phyloP scores from a whole-genome alignment of 148 eudicot species.

The Silene uniflora region DNA sequence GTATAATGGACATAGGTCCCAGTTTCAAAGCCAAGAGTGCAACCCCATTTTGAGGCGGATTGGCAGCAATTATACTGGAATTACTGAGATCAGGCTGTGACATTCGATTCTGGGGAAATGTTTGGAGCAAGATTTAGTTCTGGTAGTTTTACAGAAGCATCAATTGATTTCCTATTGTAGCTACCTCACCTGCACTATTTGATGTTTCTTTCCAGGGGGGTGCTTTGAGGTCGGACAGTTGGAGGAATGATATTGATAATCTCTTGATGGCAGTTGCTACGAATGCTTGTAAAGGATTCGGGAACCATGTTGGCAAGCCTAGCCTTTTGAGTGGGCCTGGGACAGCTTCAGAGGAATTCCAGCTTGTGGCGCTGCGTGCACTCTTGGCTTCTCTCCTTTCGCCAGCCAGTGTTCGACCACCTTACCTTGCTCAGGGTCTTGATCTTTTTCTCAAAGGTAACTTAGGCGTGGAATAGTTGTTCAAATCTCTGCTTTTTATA shows the following conservation, averaged over 20 bases:
- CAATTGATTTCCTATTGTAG: not conserved
- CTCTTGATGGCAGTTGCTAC: slow-evolving; percentile 54
- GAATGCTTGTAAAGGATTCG: slow-evolving; percentile 57
- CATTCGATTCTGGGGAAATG: not conserved
- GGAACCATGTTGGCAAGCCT: slow-evolving; percentile 34
- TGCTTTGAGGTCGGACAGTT: slow-evolving; percentile 59
- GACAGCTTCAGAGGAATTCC: slow-evolving; percentile 55
- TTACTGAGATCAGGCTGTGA: not conserved
- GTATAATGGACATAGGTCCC: too few species aligned
- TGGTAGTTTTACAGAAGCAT: not conserved
- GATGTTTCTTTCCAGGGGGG: slow-evolving; percentile 54
- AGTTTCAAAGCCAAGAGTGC: not conserved
- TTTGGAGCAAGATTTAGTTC: not conserved
- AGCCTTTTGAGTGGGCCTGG: slow-evolving; percentile 21
- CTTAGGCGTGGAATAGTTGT: not conserved
- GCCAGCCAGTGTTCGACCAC: slow-evolving; percentile 62
- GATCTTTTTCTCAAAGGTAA: slow-evolving; percentile 80
- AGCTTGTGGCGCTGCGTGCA: slow-evolving; percentile 77
- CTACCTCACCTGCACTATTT: not conserved
- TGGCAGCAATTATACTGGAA: not conserved
- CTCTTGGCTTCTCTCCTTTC: slow-evolving; percentile 83
- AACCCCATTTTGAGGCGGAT: not conserved
- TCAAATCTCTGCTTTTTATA: not conserved
- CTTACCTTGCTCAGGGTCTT: slow-evolving; percentile 62
- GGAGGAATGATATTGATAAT: slow-evolving; percentile 61